Conservation (phyloP, 257 asterid genomes). For the Linderniella brevidens region DNA sequence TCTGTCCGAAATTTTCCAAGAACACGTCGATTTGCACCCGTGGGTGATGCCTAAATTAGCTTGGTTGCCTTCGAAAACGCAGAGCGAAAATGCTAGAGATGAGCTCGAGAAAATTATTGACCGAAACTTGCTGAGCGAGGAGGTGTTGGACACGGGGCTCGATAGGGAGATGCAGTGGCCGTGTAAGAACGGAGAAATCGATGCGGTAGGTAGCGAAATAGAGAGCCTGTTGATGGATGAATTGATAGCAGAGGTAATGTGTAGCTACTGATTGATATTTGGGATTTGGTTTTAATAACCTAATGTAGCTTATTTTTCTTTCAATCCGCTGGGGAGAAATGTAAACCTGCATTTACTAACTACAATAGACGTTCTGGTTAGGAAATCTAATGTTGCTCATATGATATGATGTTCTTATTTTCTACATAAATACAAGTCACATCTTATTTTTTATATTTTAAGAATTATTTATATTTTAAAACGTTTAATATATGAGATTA, state of each 20-base stretch:
- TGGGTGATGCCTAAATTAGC: conserved; percentile 34
- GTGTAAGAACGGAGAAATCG: conserved; percentile 24
- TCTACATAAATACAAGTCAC: no score
- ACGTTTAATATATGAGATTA: no score
- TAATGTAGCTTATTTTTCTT: no score
- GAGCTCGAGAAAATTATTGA: conserved; percentile 24
- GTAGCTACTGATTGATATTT: no score
- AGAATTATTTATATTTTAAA: no score
- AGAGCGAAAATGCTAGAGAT: conserved; percentile 21
- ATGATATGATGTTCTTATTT: no score
- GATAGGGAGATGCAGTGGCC: conserved; percentile 53
- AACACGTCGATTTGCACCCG: conserved; percentile 27
- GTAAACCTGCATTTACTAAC: no score
- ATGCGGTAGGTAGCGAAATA: conserved; percentile 39
- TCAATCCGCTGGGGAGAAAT: no score
- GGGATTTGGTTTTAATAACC: no score
- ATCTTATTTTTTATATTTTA: no score
- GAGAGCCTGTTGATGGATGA: conserved; percentile 56
- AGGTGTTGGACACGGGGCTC: conserved; percentile 9
- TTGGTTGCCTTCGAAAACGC: conserved; percentile 14
- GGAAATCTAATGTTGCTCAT: no score
- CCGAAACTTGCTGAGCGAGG: conserved; percentile 16
- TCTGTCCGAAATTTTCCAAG: conserved; percentile 26
- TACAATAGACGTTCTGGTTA: no score
- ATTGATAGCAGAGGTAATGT: conserved; percentile 17